These are phyloP conservation scores for Eutrema salsugineum DNA, from an alignment of 441 rosid species.

Conservation along the genomic window DNA sequence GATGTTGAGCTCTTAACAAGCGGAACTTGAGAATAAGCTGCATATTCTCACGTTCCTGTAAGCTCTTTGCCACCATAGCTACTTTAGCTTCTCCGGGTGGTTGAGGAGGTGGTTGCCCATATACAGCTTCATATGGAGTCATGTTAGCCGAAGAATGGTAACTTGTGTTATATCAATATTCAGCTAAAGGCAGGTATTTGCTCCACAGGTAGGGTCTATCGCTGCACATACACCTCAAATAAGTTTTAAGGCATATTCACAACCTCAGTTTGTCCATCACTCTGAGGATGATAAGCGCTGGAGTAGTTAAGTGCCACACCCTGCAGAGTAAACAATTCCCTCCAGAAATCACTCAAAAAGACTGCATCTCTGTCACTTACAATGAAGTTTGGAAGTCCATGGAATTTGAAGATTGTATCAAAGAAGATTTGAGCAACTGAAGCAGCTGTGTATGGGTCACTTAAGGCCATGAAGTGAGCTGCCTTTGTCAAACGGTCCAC, in stretches of 20 bases:
- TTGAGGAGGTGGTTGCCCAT: background rate
- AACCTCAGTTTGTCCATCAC: background rate
- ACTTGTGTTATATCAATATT: background rate
- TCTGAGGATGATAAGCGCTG: background rate
- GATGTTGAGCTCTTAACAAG: too few species aligned
- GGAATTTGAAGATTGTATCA: background rate
- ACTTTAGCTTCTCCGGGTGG: too few species aligned
- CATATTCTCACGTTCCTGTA: too few species aligned
- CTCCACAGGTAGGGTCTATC: background rate
- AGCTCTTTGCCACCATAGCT: too few species aligned
- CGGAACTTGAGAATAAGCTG: too few species aligned
- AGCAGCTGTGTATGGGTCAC: background rate
- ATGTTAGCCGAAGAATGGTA: background rate
- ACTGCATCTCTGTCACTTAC: background rate
- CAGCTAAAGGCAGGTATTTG: background rate
- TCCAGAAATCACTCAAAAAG: background rate
- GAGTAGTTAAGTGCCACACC: background rate
- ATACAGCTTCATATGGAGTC: background rate
- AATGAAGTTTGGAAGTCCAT: background rate
- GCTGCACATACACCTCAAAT: background rate
- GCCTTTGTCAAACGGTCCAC: background rate
- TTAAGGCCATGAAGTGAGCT: background rate
- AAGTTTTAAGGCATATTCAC: background rate
- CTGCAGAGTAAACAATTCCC: background rate
- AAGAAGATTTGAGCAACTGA: background rate